Evolutionary conservation across 176 grass and related monocot species (phyloP), one percentile per base, ranked within the genome.

Genomic region (Musa itinerans): DNA sequence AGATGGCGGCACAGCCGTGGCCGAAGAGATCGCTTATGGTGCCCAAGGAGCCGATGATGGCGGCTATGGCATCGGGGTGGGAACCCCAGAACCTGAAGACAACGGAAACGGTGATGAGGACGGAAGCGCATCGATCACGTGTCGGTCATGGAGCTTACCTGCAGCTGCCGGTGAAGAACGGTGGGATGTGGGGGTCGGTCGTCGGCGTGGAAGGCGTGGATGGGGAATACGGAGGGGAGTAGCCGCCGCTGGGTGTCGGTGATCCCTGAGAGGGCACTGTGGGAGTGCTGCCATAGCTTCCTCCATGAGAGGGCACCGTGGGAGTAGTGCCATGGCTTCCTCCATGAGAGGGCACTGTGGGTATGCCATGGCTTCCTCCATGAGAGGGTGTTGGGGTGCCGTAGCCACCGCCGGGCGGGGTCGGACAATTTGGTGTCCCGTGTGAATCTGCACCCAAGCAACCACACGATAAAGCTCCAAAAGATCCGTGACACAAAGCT

Each of bases 11-110:
- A 50, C 82, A 85, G 16, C 81, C 81, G 57, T 69, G 51, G 9
- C 90, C 94, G 66, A 97, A 87, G 54, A 81, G 81, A 21, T 93
- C 78, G 63, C 86, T 63, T 16, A 97, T 75, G 75, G 76, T 83
- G 57, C 80, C 83, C 72, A 81, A 77, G 68, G 83, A 93, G 8
- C 94, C 88, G 52, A 91, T 65, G 53, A 83, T 72, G 11, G 75
- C 50, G 25, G 69, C 8, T 51, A 97, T 97, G 51, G 63, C 63
- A 58, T 97, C 87, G 22, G 86, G 82, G 68, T 97, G 90, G 21
- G 51, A 87, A 61, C 85, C 81, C 93, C 90, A 97, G 63, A 78
- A 97, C 89, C 85, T 52, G 71, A 1, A 27, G 16, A 8, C 52
- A 56, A 43, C 34, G 34, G 34, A 43, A 6, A 43, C 34, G 34